These are phyloP conservation scores for Pichia cactophila DNA, from an alignment of 1,139 yeast genomes.

Conservation along the genomic window DNA sequence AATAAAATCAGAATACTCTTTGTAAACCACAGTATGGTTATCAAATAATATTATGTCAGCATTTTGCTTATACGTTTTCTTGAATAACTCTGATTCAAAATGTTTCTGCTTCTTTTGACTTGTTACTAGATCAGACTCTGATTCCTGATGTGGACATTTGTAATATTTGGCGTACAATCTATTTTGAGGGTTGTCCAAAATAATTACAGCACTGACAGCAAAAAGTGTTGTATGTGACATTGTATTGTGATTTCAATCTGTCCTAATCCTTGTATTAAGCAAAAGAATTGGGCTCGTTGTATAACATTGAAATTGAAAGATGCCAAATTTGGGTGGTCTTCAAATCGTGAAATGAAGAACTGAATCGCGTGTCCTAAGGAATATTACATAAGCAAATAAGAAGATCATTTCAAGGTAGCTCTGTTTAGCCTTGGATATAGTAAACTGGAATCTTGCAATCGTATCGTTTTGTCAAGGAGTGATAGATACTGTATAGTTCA, in stretches of 20 bases:
- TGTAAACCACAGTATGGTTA: constrained; percentile 71
- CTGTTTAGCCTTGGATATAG: too few species aligned
- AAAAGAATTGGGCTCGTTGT: not conserved
- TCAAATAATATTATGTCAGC: constrained; percentile 78
- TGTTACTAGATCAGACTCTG: constrained; percentile 25
- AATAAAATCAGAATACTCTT: constrained; percentile 69
- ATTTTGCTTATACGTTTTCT: constrained; percentile 71
- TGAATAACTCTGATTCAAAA: constrained; percentile 67
- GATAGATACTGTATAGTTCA: too few species aligned
- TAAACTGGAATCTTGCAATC: too few species aligned
- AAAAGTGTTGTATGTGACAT: constrained; percentile 67
- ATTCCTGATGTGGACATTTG: constrained; percentile 46
- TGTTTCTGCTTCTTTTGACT: constrained; percentile 53
- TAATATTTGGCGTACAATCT: constrained; percentile 84
- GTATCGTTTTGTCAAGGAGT: too few species aligned
- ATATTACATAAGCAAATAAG: not conserved
- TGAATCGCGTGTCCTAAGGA: not conserved
- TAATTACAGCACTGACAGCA: constrained; percentile 67
- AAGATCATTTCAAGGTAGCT: too few species aligned
- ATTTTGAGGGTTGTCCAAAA: constrained; percentile 76
- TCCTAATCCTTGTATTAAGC: not conserved
- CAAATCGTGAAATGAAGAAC: too few species aligned
- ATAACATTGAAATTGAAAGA: not conserved
- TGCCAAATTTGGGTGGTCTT: too few species aligned
- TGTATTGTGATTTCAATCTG: not conserved